Evolutionary conservation across 2,329 filamentous ascomycete species (phyloP), one percentile per base, ranked within the genome.

Genomic region (Dryadomyces quercus-mongolicae): DNA sequence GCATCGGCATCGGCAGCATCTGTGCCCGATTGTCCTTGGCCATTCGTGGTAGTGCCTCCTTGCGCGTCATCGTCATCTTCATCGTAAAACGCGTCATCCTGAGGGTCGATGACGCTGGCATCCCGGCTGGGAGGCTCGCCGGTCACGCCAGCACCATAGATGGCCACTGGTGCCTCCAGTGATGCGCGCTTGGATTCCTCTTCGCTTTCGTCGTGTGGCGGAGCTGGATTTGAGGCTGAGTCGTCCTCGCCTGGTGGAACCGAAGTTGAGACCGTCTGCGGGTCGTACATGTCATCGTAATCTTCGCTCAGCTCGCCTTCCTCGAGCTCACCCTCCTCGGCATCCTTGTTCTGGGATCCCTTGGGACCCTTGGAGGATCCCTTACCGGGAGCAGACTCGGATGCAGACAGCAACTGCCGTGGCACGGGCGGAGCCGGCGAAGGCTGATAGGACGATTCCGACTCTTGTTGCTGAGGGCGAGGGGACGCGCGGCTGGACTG

Each of bases 221-320:
- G 43, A 2, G 36, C 20, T 16, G 51, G n/a, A 12, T 53, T 42
- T 1, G 51, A 53, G 7, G 36, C 21, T 10, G 31, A 63, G 2
- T 60, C 62, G 48, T 38, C 56, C 50, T 15, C 46, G 8, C 43
- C 25, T 7, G 53, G 48, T 20, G 13, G 36, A n/a, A 36, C 49
- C 1, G 56, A 55, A 6, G 20, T 38, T 7, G 53, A 22, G 9
- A 31, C 42, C 3, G 61, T 62, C 49, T 60, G 60, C 10, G 75
- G 72, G 50, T 79, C 75, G 57, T 81, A 81, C 2, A 76, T 61
- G 60, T 81, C 76, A 51, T 85, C 82, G 18, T 75, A 78, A 61
- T 92, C 88, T 5, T 20, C 42, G 58, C 81, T 86, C 34, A 93
- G 66, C 65, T 94, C 88, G 16, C 86, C 87, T 62, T 94, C 88